Conservation (phyloP, 1,284 basidiomycete species). For the Inonotus hispidus region DNA sequence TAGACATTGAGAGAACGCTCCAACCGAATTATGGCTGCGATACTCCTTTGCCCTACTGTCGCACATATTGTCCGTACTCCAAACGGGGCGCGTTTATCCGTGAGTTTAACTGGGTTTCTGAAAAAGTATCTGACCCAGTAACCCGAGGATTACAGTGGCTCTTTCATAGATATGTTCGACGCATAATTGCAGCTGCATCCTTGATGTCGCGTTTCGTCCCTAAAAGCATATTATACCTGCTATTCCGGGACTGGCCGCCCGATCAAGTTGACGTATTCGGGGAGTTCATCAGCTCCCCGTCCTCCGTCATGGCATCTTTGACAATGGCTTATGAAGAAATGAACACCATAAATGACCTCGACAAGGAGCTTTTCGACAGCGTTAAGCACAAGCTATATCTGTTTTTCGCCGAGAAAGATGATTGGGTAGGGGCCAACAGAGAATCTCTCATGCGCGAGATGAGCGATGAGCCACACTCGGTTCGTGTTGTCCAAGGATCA, state of each 20-base stretch:
- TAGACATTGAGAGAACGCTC: slow-evolving; percentile 47
- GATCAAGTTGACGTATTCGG: slow-evolving; percentile 42
- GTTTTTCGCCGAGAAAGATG: slow-evolving; percentile 50
- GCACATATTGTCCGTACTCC: slow-evolving; percentile 49
- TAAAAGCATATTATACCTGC: slow-evolving; percentile 24
- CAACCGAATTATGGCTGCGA: slow-evolving; percentile 32
- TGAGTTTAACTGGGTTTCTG: slow-evolving; percentile 24
- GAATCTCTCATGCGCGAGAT: slow-evolving; percentile 36
- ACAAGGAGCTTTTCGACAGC: slow-evolving; percentile 35
- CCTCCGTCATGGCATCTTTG: slow-evolving; percentile 41
- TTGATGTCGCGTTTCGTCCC: slow-evolving; percentile 31
- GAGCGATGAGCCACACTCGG: slow-evolving; percentile 28
- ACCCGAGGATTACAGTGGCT: slow-evolving; percentile 34
- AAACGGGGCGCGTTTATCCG: slow-evolving; percentile 42
- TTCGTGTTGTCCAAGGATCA: slow-evolving; percentile 38
- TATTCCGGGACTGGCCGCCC: slow-evolving; percentile 39
- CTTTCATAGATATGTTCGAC: slow-evolving; percentile 42
- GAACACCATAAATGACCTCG: slow-evolving; percentile 44
- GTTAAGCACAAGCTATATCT: slow-evolving; percentile 40
- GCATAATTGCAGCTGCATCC: slow-evolving; percentile 36
- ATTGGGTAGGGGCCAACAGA: slow-evolving; percentile 53
- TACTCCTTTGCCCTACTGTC: slow-evolving; percentile 58
- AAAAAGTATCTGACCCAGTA: slow-evolving; percentile 27
- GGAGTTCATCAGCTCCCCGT: slow-evolving; percentile 41
- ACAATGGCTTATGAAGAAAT: slow-evolving; percentile 62